Percentiles rank a stretch among this genome's conserved stretches.
These are phyloP conservation scores for Marasmius tenuissimus DNA, from an alignment of 1,284 basidiomycete genomes.

Conservation along the genomic window DNA sequence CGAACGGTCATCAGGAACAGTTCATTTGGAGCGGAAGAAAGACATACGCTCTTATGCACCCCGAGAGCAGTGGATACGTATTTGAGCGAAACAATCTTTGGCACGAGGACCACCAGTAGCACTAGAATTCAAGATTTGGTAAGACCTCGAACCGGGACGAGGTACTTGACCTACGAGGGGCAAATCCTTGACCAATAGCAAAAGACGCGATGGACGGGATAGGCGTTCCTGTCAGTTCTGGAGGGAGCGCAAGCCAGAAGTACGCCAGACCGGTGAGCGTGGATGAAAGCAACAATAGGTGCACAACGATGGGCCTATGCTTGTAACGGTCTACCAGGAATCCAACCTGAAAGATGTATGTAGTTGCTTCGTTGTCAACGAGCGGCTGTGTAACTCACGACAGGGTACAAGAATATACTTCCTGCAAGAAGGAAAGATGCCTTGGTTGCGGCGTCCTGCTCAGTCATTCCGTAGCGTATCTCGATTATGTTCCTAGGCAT, in stretches of 20 bases:
- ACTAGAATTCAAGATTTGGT: slow-evolving; percentile 35
- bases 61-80: slow-evolving; percentile 80
- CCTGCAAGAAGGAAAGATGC: slow-evolving; percentile 77
- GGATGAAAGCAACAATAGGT: slow-evolving; percentile 61
- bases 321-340: slow-evolving; percentile 60
- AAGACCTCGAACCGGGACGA: slow-evolving; percentile 4
- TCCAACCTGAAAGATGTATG: slow-evolving; percentile 48
- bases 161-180: slow-evolving; percentile 52
- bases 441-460: slow-evolving; percentile 58
- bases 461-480: slow-evolving; percentile 60
- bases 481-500: slow-evolving; percentile 71
- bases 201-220: slow-evolving; percentile 64
- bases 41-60: slow-evolving; percentile 73
- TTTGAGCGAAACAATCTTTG: slow-evolving; percentile 66
- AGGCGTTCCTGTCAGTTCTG: slow-evolving; percentile 53
- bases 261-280: slow-evolving; percentile 65
- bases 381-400: slow-evolving; percentile 38
- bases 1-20: slow-evolving; percentile 4
- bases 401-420: slow-evolving; percentile 72
- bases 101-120: slow-evolving; percentile 73
- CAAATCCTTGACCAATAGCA: slow-evolving; percentile 71
- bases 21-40: not conserved
- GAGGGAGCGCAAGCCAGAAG: slow-evolving; percentile 65
- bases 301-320: slow-evolving; percentile 54
- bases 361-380: not conserved